Evolutionary conservation across 305 asterid genomes (phyloP).

Genomic region (Fraxinus greggii): DNA sequence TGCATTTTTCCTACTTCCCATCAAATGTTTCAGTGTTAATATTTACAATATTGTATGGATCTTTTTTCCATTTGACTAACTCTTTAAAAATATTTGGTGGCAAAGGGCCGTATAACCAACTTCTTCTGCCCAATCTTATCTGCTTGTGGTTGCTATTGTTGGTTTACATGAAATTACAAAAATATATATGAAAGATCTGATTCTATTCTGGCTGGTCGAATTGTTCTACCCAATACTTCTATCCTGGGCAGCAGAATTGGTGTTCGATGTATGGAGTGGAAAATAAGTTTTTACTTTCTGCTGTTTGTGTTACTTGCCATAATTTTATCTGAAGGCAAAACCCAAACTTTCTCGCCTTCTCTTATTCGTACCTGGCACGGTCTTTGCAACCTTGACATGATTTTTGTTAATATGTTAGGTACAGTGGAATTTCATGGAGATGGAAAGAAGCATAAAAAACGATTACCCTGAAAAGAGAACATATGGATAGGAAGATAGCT

Average conservation of each 20-base stretch:
- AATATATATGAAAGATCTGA: background rate
- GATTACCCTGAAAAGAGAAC: slow-evolving; percentile 23
- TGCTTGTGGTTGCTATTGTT: background rate
- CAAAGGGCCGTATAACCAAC: slow-evolving; percentile 2
- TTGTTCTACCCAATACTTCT: background rate
- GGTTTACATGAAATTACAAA: background rate
- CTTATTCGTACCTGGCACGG: slow-evolving; percentile 20
- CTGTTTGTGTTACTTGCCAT: slow-evolving; percentile 16
- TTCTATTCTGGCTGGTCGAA: slow-evolving; percentile 1
- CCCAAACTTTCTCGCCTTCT: slow-evolving; percentile 2
- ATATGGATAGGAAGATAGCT: slow-evolving; percentile 34
- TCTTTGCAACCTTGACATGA: slow-evolving; percentile 16
- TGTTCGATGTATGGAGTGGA: slow-evolving; percentile 3
- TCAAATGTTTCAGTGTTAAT: background rate
- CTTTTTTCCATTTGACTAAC: background rate
- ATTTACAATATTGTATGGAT: background rate
- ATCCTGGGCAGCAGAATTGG: background rate
- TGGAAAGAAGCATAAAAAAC: slow-evolving; percentile 33
- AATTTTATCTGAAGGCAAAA: background rate
- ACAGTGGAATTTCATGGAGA: slow-evolving; percentile 33
- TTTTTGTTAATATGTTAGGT: slow-evolving; percentile 39
- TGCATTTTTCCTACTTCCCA: slow-evolving; percentile 3
- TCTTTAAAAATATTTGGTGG: background rate
- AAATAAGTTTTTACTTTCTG: slow-evolving; percentile 3
- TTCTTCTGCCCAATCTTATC: background rate